Evolutionary conservation across 257 asterid genomes (phyloP), one percentile per base, ranked within the genome.

Genomic region (Nicotiana paniculata): DNA sequence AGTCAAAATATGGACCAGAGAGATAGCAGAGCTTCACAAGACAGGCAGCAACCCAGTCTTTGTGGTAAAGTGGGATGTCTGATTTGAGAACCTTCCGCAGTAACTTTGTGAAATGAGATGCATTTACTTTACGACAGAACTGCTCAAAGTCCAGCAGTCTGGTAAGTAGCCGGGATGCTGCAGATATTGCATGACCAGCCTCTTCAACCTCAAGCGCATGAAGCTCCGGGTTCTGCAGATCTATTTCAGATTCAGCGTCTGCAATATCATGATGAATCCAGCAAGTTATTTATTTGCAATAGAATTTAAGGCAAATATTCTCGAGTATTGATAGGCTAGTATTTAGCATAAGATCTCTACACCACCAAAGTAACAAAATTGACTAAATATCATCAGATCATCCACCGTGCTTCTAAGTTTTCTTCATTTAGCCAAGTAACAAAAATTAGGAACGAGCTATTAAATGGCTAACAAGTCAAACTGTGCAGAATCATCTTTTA

Each of bases 31-130:
- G 94, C 83, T 92, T 94, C 21, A 93, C 89, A 9, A 93, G 93
- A 86, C 91, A 93, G 81, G 98, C 95, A 61, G 97, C 98, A 12
- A 94, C 92, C 92, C 93, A 91, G 6, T 93, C 93, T 81, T 93
- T 94, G 92, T 88, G 37, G 37, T 82, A 86, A 13, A 94, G 93
- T 63, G 94, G 93, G 65, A 93, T 86, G 81, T 81, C 58, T 0
- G 97, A 93, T 18, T 62, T 85, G 6, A 94, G 95, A 83, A 88
- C 85, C 6, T 87, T 37, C 1, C 93, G 93, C 7, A 94, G 96
- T 82, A 92, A 64, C 55, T 87, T 72, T n/a, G 90, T 89, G 61
- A 93, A 87, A 32, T 77, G 79, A 13, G 63, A 68, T 17, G 84
- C 54, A 72, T 92, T 83, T 53, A 90, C 72, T 35, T 72, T 79